Evolutionary conservation across 345 rosid species (phyloP).

Genomic region (Salix dunnii): DNA sequence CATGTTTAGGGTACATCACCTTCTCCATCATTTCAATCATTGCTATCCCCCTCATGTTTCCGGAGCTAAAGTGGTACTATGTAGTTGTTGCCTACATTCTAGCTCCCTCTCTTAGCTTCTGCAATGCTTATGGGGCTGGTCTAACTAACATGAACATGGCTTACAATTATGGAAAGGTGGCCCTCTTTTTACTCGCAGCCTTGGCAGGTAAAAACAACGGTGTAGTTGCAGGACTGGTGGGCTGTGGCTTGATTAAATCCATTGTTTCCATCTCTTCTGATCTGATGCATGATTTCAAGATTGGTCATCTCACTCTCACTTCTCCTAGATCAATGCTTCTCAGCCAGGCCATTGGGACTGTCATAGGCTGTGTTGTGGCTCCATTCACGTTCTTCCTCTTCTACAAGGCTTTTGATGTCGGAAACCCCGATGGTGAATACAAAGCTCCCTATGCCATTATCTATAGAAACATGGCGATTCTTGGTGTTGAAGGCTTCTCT

Average conservation of each 20-base stretch:
- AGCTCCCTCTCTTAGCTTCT: conserved; percentile 86
- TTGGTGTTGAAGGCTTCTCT: conserved; percentile 89
- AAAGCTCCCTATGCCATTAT: conserved; percentile 88
- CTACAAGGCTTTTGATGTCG: conserved; percentile 86
- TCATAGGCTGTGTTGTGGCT: conserved; percentile 82
- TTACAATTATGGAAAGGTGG: conserved; percentile 87
- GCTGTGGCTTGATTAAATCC: conserved; percentile 85
- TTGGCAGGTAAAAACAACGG: conserved; percentile 58
- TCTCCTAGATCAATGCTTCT: conserved; percentile 88
- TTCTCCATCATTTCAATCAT: conserved; percentile 71
- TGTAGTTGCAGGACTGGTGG: conserved; percentile 82
- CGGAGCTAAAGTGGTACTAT: conserved; percentile 84
- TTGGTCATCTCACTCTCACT: conserved; percentile 79
- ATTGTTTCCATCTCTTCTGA: conserved; percentile 82
- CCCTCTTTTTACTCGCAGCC: conserved; percentile 79
- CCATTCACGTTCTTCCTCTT: conserved; percentile 81
- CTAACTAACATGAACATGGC: conserved; percentile 98
- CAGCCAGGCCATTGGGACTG: conserved; percentile 81
- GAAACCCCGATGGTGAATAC: conserved; percentile 86
- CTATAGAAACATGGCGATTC: conserved; percentile 89
- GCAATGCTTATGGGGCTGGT: conserved; percentile 96
- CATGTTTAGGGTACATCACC: conserved; percentile 59
- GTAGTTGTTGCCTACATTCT: conserved; percentile 78
- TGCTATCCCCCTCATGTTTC: conserved; percentile 75
- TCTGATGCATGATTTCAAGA: conserved; percentile 93